Evolutionary conservation across 257 asterid species (phyloP).

Genomic region (Penstemon newberryi): DNA sequence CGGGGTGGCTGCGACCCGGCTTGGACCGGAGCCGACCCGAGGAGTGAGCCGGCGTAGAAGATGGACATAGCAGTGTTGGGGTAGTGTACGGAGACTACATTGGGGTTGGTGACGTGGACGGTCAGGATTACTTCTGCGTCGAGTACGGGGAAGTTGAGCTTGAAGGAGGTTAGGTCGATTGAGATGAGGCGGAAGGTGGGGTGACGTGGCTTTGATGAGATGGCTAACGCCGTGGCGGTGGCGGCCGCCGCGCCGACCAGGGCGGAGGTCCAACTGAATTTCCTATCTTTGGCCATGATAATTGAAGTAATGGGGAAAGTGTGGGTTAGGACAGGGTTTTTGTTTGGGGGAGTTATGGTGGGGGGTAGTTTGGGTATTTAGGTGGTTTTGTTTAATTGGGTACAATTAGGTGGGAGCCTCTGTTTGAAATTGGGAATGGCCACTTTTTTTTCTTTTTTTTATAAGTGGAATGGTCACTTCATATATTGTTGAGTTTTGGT

Average conservation of each 20-base stretch:
- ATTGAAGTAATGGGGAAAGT: background rate
- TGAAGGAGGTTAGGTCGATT: constrained; percentile 79
- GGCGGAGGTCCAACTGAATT: constrained; percentile 91
- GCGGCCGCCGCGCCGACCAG: constrained; percentile 79
- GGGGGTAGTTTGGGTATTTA: constrained; percentile 22
- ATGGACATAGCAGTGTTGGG: constrained; percentile 73
- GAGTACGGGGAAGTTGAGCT: constrained; percentile 75
- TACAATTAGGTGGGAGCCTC: background rate
- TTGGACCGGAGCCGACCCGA: constrained; percentile 73
- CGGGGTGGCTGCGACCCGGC: constrained; percentile 89
- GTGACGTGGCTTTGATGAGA: constrained; percentile 69
- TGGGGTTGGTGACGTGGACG: constrained; percentile 96
- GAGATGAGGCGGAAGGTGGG: constrained; percentile 85
- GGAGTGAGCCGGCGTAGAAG: constrained; percentile 70
- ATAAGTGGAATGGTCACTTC: too few relatives aligned
- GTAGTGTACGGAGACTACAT: constrained; percentile 68
- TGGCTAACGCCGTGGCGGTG: constrained; percentile 37
- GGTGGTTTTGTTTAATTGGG: background rate
- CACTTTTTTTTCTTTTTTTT: too few relatives aligned
- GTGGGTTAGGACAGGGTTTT: background rate
- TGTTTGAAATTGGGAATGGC: background rate
- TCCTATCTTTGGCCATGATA: constrained; percentile 35
- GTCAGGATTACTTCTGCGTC: constrained; percentile 79
- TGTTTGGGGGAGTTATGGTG: background rate
- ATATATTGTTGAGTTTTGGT: background rate